Evolutionary conservation across 164 flowering plant species (phyloP).

Genomic region (Piper longum): DNA sequence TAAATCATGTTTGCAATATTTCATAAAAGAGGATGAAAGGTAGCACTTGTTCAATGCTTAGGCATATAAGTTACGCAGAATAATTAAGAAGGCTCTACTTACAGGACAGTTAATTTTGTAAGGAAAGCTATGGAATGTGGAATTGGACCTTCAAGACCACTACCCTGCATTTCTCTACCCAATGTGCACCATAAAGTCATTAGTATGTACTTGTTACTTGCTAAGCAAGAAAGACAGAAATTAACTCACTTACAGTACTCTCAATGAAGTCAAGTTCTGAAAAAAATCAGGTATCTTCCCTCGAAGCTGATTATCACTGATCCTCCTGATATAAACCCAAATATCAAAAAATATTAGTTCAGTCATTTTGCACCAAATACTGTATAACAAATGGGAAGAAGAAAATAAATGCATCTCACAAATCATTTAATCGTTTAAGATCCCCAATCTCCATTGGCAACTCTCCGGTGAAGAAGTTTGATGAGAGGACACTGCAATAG

Average conservation of each 20-base stretch:
- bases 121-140: slow-evolving; percentile 1
- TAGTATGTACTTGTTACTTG: background rate
- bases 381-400: background rate
- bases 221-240: background rate
- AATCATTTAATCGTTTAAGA: slow-evolving; percentile 6
- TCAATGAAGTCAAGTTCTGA: slow-evolving; percentile 15
- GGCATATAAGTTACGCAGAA: no score
- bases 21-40: no score
- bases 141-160: slow-evolving; percentile 7
- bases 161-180: background rate
- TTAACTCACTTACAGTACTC: slow-evolving; percentile 15
- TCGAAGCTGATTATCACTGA: slow-evolving; percentile 27
- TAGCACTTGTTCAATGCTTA: no score
- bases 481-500: slow-evolving; percentile 10
- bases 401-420: slow-evolving; percentile 5
- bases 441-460: slow-evolving; percentile 9
- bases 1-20: no score
- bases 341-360: no score
- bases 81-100: background rate
- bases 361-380: background rate
- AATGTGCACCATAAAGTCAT: background rate
- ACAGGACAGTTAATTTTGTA: slow-evolving; percentile 2
- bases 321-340: slow-evolving; percentile 13
- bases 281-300: slow-evolving; percentile 29
- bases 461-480: slow-evolving; percentile 14